These are phyloP conservation scores for Monosporascus ibericus DNA, from an alignment of 2,329 filamentous ascomycete genomes.

Conservation along the genomic window DNA sequence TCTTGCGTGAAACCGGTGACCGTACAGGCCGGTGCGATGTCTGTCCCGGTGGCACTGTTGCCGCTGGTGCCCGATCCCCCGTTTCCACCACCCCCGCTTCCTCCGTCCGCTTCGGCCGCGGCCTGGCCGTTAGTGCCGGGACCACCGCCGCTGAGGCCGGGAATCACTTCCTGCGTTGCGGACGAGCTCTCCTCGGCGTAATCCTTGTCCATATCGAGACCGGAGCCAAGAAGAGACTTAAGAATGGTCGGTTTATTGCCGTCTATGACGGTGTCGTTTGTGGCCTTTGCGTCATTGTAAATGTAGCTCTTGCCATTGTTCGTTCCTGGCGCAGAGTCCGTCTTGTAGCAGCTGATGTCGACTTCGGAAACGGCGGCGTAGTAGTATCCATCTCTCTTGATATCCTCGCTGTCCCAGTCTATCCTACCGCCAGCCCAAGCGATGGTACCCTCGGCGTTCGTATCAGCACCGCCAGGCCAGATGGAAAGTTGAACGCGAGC, in stretches of 20 bases:
- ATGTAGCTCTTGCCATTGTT: slow-evolving; percentile 69
- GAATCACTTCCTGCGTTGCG: slow-evolving; percentile 16
- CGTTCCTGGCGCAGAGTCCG: slow-evolving; percentile 53
- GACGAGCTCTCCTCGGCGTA: slow-evolving; percentile 27
- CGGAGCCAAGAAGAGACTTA: slow-evolving; percentile 74
- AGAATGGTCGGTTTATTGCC: slow-evolving; percentile 70
- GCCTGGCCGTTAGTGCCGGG: slow-evolving; percentile 26
- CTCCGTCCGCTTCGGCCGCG: slow-evolving; percentile 11
- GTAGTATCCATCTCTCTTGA: slow-evolving; percentile 81
- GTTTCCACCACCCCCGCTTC: slow-evolving; percentile 4
- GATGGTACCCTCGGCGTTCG: slow-evolving; percentile 78
- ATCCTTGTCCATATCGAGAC: slow-evolving; percentile 59
- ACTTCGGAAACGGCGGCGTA: slow-evolving; percentile 75
- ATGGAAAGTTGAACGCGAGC: slow-evolving; percentile 87
- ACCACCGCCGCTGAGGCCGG: slow-evolving; percentile 25
- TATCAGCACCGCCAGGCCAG: slow-evolving; percentile 82
- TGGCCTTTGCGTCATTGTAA: slow-evolving; percentile 58
- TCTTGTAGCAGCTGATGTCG: slow-evolving; percentile 78
- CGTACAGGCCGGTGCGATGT: slow-evolving; percentile 14
- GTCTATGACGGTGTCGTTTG: slow-evolving; percentile 73
- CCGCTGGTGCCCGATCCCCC: slow-evolving; percentile 5
- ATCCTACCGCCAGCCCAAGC: slow-evolving; percentile 88
- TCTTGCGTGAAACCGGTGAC: slow-evolving; percentile 20
- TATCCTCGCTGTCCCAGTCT: slow-evolving; percentile 77
- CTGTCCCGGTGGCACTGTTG: slow-evolving; percentile 4